Base-by-base conservation (phyloP, 2,329 filamentous ascomycete species). In the Trichoderma lentiforme region DNA sequence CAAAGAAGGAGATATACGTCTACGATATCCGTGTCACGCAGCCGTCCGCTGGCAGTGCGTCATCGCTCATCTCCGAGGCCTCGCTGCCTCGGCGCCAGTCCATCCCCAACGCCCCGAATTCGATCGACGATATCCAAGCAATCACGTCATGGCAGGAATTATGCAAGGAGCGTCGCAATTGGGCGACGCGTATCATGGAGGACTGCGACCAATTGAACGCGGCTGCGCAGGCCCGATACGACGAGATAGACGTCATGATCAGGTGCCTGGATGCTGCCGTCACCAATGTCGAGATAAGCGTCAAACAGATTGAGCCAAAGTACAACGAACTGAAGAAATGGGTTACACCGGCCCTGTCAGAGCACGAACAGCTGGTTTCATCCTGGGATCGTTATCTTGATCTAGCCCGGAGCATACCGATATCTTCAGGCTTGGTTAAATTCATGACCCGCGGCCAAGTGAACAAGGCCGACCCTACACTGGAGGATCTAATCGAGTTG, bases 61-160 rank as follows among this genome's bases (percentile, higher is more conserved):
- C 84, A 21, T 82, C 82, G 21, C 80, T 85, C 69, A 79, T 85
- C 73, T 82, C 83, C 77, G 86, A 89, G 71, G 77, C 85, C 73
- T 84, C 87, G 60, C 78, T 84, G 39, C 88, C 87, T 43, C 85
- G 84, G 72, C 86, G 83, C 75, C 92, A 82, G 85, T 84, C 86
- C 69, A 82, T 88, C 57, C 89, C 91, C 74, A 85, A 86, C 71
- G 90, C 93, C 34, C 96, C 96, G n/a, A 94, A 97, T 80, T 92
- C 90, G 56, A 92, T 97, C 76, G 86, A 91, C 57, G 90, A 95
- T 78, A 91, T 93, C 73, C 93, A 92, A 73, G 91, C 94, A 74
- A 86, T 98, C 70, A 87, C 91, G 77, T 91, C 94, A 88, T 99
- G 96, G 95, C 93, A 94, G 79, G 89, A 91, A 58, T 86, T 98